A percentile compares a stretch with the other conserved stretches of the same genome.
phyloP scores from a whole-genome alignment of 2,329 filamentous ascomycete species.

The Emergomyces pasteurianus region DNA sequence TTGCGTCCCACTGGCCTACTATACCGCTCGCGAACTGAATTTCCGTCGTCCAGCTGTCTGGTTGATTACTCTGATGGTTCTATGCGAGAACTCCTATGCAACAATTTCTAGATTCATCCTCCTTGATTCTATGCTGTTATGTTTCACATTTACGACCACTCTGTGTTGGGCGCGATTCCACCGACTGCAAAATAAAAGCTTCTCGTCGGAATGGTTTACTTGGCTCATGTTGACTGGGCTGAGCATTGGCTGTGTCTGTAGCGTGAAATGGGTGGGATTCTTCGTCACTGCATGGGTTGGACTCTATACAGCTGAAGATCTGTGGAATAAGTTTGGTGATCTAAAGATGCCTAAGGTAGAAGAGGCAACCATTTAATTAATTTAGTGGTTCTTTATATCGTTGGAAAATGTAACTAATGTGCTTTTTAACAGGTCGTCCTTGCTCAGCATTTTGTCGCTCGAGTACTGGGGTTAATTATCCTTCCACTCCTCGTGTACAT shows the following conservation, averaged over 20 bases:
- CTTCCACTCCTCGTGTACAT: constrained; percentile 87
- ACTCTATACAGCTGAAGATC: constrained; percentile 87
- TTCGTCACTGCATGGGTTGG: constrained; percentile 93
- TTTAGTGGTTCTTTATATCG: not conserved
- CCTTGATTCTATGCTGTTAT: constrained; percentile 95
- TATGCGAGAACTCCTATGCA: constrained; percentile 98
- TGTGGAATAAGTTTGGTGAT: constrained; percentile 97
- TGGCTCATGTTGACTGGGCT: constrained; percentile 91
- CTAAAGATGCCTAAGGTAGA: constrained; percentile 72
- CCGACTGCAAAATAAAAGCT: constrained; percentile 70
- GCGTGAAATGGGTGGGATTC: constrained; percentile 94
- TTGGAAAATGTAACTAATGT: constrained; percentile 12
- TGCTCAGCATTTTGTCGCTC: constrained; percentile 64
- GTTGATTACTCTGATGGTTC: constrained; percentile 91
- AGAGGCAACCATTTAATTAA: not conserved
- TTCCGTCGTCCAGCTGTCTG: constrained; percentile 80
- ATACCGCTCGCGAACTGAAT: constrained; percentile 80
- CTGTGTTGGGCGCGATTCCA: constrained; percentile 98
- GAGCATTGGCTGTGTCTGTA: constrained; percentile 95
- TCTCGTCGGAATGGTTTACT: constrained; percentile 81
- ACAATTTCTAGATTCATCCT: constrained; percentile 98
- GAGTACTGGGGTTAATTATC: constrained; percentile 76
- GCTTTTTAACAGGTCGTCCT: constrained; percentile 45
- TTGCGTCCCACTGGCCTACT: constrained; percentile 90
- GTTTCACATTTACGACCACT: constrained; percentile 95